phyloP scores from a whole-genome alignment of 495 filamentous ascomycete genomes.

The Annulohypoxylon moriforme region DNA sequence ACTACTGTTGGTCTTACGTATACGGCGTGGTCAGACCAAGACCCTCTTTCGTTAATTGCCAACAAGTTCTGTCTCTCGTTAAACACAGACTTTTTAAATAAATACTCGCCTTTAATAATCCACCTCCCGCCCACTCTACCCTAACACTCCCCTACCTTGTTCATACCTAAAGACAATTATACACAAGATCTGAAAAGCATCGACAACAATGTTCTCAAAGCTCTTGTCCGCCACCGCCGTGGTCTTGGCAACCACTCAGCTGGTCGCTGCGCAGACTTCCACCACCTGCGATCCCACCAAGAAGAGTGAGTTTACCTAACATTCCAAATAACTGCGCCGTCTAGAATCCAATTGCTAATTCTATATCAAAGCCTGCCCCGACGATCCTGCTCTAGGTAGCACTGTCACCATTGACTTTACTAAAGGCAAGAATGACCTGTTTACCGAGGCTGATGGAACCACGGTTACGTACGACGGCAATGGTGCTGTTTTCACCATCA shows the following conservation, averaged over 20 bases:
- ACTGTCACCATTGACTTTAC: conserved; percentile 85
- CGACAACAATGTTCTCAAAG: conserved; percentile 56
- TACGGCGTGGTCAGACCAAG: conserved; percentile 23
- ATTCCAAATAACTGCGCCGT: neutral
- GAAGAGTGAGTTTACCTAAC: conserved; percentile 64
- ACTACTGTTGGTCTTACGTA: conserved; percentile 35
- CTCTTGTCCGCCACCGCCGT: conserved; percentile 51
- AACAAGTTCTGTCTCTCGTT: conserved; percentile 40
- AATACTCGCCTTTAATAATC: conserved; percentile 36
- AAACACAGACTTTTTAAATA: conserved; percentile 32
- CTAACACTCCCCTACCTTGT: conserved; percentile 4
- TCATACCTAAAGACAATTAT: conserved; percentile 10
- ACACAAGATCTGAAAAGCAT: conserved; percentile 10
- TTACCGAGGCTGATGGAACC: conserved; percentile 72
- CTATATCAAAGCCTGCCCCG: conserved; percentile 65
- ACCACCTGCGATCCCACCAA: conserved; percentile 79
- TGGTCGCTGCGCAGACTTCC: conserved; percentile 77
- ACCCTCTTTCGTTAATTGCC: conserved; percentile 31
- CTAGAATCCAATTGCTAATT: conserved; percentile 20
- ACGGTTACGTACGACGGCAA: conserved; percentile 70
- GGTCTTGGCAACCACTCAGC: conserved; percentile 55
- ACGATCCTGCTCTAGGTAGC: conserved; percentile 77
- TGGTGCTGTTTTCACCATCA: conserved; percentile 81
- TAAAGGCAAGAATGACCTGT: conserved; percentile 72
- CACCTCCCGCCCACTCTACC: neutral